Percentiles rank a stretch among this genome's conserved stretches.
Evolutionary conservation across 129 eudicot species (phyloP).

Genomic region (Smallanthus sonchifolius): DNA sequence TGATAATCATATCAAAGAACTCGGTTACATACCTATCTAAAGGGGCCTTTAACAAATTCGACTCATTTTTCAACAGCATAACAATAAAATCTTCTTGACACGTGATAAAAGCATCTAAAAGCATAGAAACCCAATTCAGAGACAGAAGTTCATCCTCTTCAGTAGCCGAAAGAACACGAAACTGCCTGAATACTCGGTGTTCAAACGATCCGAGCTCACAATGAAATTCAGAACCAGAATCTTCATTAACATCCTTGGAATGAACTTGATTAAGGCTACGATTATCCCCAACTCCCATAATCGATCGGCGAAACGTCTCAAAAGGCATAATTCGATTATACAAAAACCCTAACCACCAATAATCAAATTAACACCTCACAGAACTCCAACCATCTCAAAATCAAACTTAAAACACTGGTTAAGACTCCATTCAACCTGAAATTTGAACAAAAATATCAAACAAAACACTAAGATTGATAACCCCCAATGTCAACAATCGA

Average conservation of each 20-base stretch:
- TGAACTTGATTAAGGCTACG: constrained; percentile 39
- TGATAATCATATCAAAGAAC: constrained; percentile 51
- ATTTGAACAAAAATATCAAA: constrained; percentile 12
- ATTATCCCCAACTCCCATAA: constrained; percentile 45
- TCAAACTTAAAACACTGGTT: neutral
- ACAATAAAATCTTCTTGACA: constrained; percentile 61
- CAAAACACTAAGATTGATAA: constrained; percentile 20
- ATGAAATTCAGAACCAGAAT: constrained; percentile 29
- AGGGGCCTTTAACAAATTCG: constrained; percentile 50
- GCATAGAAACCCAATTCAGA: constrained; percentile 50
- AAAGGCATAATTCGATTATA: constrained; percentile 25
- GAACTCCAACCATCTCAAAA: neutral
- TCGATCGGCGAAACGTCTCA: constrained; percentile 58
- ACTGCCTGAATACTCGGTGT: constrained; percentile 39
- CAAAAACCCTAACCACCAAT: neutral
- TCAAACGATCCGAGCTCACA: constrained; percentile 53
- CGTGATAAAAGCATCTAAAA: constrained; percentile 46
- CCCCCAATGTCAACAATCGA: neutral
- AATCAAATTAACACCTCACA: constrained; percentile 14
- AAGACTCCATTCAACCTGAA: constrained; percentile 11
- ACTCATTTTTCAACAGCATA: constrained; percentile 36
- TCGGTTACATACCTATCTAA: constrained; percentile 47
- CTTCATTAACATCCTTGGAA: constrained; percentile 44
- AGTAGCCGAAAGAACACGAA: constrained; percentile 49
- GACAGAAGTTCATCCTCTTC: constrained; percentile 55